These are phyloP conservation scores for Ocimum tenuiflorum DNA, from an alignment of 257 asterid species.

Conservation along the genomic window DNA sequence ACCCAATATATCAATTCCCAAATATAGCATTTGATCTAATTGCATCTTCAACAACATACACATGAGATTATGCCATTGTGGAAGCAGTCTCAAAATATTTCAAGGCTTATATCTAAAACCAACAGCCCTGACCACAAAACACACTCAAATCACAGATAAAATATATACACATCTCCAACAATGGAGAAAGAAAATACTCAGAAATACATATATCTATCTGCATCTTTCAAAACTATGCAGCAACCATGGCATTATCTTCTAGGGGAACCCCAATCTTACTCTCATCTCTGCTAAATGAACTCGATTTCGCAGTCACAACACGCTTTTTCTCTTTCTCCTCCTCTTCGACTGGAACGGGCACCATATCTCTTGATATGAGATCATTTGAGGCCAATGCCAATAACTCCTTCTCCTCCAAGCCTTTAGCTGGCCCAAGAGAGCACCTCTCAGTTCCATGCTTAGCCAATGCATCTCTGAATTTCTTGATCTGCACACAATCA, in stretches of 20 bases:
- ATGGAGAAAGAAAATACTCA: neutral
- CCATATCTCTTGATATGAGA: slow-evolving; percentile 31
- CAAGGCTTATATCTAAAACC: slow-evolving; percentile 41
- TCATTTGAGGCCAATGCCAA: slow-evolving; percentile 61
- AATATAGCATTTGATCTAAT: slow-evolving; percentile 10
- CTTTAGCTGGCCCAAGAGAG: slow-evolving; percentile 61
- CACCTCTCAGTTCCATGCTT: slow-evolving; percentile 59
- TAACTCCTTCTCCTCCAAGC: slow-evolving; percentile 69
- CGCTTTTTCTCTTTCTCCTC: slow-evolving; percentile 30
- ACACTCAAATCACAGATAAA: neutral
- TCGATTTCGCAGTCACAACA: slow-evolving; percentile 26
- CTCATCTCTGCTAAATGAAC: slow-evolving; percentile 26
- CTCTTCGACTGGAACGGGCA: neutral
- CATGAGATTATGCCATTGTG: neutral
- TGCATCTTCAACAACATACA: slow-evolving; percentile 12
- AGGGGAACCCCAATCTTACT: slow-evolving; percentile 20
- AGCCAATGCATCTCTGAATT: slow-evolving; percentile 75
- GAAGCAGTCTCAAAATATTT: slow-evolving; percentile 24
- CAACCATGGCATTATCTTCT: slow-evolving; percentile 39
- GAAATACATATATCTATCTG: neutral
- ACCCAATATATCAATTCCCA: neutral
- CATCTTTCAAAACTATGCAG: slow-evolving; percentile 32
- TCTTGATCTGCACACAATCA: slow-evolving; percentile 58
- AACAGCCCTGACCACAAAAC: slow-evolving; percentile 39
- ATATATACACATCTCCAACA: slow-evolving; percentile 26